Percentiles rank a stretch among this genome's conserved stretches.
phyloP scores from a whole-genome alignment of 2,329 filamentous ascomycete genomes.

The Lojkania enalia region DNA sequence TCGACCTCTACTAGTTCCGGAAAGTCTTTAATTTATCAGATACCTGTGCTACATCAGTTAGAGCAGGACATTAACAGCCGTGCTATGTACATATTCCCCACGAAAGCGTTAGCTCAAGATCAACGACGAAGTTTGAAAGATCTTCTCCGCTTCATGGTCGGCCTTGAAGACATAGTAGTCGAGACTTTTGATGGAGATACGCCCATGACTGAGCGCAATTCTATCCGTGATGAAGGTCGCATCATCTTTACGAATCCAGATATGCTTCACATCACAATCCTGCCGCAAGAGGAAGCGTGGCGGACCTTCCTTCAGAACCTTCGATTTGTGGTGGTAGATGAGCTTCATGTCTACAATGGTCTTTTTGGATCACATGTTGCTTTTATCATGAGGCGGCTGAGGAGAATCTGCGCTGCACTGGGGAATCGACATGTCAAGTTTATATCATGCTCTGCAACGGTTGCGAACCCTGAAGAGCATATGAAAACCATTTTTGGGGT shows the following conservation, averaged over 20 bases:
- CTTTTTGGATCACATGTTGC: constrained; percentile 92
- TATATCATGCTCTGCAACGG: constrained; percentile 93
- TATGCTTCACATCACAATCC: constrained; percentile 92
- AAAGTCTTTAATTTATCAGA: constrained; percentile 96
- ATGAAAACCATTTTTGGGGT: constrained; percentile 95
- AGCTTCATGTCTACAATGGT: constrained; percentile 95
- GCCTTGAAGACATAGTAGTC: constrained; percentile 73
- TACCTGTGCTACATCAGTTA: constrained; percentile 85
- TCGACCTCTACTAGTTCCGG: constrained; percentile 95
- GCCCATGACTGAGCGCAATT: constrained; percentile 74
- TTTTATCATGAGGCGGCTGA: constrained; percentile 87
- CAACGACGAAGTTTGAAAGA: constrained; percentile 87
- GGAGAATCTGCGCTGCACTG: constrained; percentile 85
- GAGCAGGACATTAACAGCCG: constrained; percentile 76
- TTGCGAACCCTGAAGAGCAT: constrained; percentile 88
- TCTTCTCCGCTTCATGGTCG: constrained; percentile 77
- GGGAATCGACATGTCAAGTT: constrained; percentile 87
- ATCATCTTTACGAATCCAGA: constrained; percentile 98
- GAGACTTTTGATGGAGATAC: constrained; percentile 98
- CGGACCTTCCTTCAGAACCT: constrained; percentile 84
- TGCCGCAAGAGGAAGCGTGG: constrained; percentile 91
- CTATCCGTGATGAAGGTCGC: constrained; percentile 82
- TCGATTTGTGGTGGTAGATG: constrained; percentile 80
- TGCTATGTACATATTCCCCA: constrained; percentile 98
- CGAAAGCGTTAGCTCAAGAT: constrained; percentile 94